Conservation (phyloP, 331 rosid species). For the Pyracantha coccinea region DNA sequence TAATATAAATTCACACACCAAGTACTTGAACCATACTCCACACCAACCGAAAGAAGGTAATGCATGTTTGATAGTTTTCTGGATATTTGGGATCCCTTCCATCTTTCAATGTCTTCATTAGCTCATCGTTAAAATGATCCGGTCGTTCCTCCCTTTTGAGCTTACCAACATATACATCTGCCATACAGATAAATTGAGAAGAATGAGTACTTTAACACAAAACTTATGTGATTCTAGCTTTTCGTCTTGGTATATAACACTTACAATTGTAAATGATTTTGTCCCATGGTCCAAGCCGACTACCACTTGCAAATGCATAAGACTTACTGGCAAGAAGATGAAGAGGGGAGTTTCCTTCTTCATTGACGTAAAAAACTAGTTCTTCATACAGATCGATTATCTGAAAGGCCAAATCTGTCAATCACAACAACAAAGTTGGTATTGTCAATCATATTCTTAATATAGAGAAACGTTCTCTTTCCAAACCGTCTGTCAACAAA, state of each 20-base stretch:
- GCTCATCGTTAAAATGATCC: neutral
- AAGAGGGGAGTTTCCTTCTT: slow-evolving; percentile 33
- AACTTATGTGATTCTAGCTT: too few species aligned
- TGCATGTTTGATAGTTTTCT: slow-evolving; percentile 26
- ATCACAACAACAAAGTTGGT: neutral
- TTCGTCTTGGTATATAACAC: neutral
- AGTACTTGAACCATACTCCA: neutral
- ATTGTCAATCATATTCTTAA: too few species aligned
- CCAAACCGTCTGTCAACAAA: too few species aligned
- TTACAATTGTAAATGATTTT: slow-evolving; percentile 34
- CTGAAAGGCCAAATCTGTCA: slow-evolving; percentile 48
- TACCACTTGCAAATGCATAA: slow-evolving; percentile 40
- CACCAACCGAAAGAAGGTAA: neutral
- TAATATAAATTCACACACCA: neutral
- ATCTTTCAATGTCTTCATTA: neutral
- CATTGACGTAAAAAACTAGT: neutral
- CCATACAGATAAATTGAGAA: neutral
- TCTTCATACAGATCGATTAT: slow-evolving; percentile 23
- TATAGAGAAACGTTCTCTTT: too few species aligned
- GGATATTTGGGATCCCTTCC: slow-evolving; percentile 1
- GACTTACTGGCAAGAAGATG: slow-evolving; percentile 48
- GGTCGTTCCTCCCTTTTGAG: neutral
- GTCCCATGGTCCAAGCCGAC: slow-evolving; percentile 18
- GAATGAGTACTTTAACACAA: neutral
- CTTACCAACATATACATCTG: slow-evolving; percentile 9